Base-by-base conservation (phyloP, 306 rosid genomes). In the Cicer arietinum region DNA sequence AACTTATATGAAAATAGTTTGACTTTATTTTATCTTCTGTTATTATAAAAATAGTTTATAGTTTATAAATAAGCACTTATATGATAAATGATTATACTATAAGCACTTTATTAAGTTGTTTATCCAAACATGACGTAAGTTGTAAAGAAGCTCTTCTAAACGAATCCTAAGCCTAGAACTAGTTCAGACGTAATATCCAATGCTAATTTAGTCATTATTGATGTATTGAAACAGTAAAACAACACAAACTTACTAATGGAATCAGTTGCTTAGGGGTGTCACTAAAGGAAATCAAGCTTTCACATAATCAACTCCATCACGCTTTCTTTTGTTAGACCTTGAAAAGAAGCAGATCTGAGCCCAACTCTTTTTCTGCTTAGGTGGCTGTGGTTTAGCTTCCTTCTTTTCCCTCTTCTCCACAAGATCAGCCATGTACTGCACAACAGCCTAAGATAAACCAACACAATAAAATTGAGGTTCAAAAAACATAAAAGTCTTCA, bases 321-420 rank as follows among this genome's bases (percentile, higher is more conserved):
- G 88, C 84, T 92, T 89, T 83, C 97, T 87, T 88, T 87, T 90
- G 91, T 85, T 92, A 69, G 91, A 84, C 70, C 73, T 84, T 14
- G 89, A 85, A 84, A 84, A 85, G 88, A 78, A 90, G 85, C 96
- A 88, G 51, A 83, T 88, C 73, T 85, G 89, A 78, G 86, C 86
- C 97, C 97, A 92, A 67, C 90, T 83, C 80, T 86, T 92, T 69
- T 88, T 90, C 83, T 86, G 88, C 92, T 82, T 85, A 22, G 76
- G 81, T 41, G 88, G 84, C 69, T 85, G 89, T 46, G 86, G 18
- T 77, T 81, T 89, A 45, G 73, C 88, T 14, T 89, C 89, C 60
- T 58, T 82, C 79, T 88, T 90, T 47, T 77, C 84, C 79, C 79
- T 80, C 73, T 88, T 90, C 84, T 80, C 87, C 8, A 82, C 82